Percentiles rank a stretch among this genome's conserved stretches.
Conservation (phyloP, 352 stramenopile species). For the Pythium apleroticum region DNA sequence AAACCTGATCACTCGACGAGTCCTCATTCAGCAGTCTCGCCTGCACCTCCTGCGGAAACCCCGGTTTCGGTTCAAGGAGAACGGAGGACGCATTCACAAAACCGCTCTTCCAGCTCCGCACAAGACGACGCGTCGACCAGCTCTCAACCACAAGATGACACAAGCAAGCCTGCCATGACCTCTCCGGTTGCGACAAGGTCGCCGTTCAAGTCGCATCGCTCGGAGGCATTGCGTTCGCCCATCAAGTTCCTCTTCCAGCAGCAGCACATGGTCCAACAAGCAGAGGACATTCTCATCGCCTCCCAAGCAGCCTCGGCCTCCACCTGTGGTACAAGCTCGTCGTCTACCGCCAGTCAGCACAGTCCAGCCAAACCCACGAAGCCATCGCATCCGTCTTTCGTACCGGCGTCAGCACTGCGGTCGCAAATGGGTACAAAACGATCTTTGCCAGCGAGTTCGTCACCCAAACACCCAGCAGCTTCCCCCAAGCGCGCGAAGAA, state of each 20-base stretch:
- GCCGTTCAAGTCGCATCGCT: slow-evolving; percentile 22
- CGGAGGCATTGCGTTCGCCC: slow-evolving; percentile 22
- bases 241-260: slow-evolving; percentile 25
- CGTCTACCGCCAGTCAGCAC: not conserved
- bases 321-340: not conserved
- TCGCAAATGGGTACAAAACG: slow-evolving; percentile 38
- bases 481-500: slow-evolving; percentile 27
- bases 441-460: not conserved
- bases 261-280: slow-evolving; percentile 27
- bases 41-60: not conserved
- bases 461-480: slow-evolving; percentile 20
- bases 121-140: slow-evolving; percentile 1
- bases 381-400: slow-evolving; percentile 26
- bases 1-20: not conserved
- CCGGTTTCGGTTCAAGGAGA: not conserved
- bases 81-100: slow-evolving; percentile 1
- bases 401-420: slow-evolving; percentile 45
- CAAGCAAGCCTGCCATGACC: not conserved
- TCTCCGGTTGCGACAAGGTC: slow-evolving; percentile 15
- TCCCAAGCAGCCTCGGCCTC: slow-evolving; percentile 2
- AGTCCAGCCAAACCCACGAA: not conserved
- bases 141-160: not conserved
- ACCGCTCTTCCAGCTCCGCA: not conserved
- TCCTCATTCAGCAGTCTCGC: not conserved
- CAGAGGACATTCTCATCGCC: slow-evolving; percentile 19